Percentiles rank a stretch among this genome's conserved stretches.
phyloP scores from a whole-genome alignment of 1,284 basidiomycete species.

The Ganoderma meredithae region DNA sequence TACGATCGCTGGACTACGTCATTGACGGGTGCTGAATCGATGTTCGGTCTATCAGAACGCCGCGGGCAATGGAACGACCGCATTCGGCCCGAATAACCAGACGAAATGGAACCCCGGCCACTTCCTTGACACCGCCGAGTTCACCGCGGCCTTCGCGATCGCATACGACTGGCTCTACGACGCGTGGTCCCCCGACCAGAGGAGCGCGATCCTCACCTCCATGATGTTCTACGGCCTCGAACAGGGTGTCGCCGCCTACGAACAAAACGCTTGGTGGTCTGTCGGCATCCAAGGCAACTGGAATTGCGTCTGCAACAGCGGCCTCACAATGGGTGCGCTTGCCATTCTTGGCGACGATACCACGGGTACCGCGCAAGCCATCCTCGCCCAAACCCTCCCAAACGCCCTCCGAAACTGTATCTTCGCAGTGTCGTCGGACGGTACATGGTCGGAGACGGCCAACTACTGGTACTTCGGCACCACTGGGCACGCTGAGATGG shows the following conservation, averaged over 20 bases:
- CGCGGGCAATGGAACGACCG: constrained; percentile 64
- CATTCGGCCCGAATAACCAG: constrained; percentile 68
- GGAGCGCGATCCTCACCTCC: constrained; percentile 71
- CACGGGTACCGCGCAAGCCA: constrained; percentile 72
- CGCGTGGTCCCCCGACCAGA: constrained; percentile 81
- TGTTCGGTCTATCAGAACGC: constrained; percentile 60
- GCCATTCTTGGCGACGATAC: constrained; percentile 91
- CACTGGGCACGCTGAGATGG: constrained; percentile 90
- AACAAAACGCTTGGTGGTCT: constrained; percentile 63
- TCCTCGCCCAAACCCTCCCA: constrained; percentile 74
- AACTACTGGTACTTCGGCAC: constrained; percentile 98
- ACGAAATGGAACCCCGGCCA: constrained; percentile 85
- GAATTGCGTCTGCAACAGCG: constrained; percentile 98
- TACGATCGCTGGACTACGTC: constrained; percentile 1
- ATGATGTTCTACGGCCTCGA: constrained; percentile 85
- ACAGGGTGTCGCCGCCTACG: constrained; percentile 63
- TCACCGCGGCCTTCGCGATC: constrained; percentile 87
- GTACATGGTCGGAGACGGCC: constrained; percentile 95
- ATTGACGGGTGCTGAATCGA: constrained; percentile 10
- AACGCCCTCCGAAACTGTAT: constrained; percentile 88
- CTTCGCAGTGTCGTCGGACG: constrained; percentile 70
- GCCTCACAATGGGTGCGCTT: constrained; percentile 88
- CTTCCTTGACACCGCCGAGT: constrained; percentile 95
- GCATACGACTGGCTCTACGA: constrained; percentile 98
- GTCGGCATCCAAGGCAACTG: constrained; percentile 82